Evolutionary conservation across 1,139 yeast genomes (phyloP).

Genomic region (Protomyces pachydermus): DNA sequence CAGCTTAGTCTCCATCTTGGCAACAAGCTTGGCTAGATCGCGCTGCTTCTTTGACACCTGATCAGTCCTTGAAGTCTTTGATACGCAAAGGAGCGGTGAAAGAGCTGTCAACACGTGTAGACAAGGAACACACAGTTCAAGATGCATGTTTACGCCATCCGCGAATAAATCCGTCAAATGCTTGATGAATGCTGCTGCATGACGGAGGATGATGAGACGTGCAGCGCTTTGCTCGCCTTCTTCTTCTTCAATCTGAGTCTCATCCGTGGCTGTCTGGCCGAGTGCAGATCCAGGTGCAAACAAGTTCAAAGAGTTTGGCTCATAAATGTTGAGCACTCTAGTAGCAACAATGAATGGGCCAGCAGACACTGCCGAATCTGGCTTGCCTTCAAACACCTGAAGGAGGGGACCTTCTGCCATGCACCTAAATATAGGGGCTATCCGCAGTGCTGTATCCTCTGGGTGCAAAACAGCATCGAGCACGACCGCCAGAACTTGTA

Average conservation of each 20-base stretch:
- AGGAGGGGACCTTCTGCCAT: not conserved
- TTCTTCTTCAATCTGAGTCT: not conserved
- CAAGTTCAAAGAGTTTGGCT: not conserved
- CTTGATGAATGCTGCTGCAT: not conserved
- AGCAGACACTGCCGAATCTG: not conserved
- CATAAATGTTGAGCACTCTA: not conserved
- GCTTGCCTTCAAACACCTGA: not conserved
- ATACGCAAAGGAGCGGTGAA: not conserved
- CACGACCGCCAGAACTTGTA: not conserved
- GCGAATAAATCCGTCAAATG: not conserved
- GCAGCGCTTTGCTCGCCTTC: not conserved
- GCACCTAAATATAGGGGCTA: not conserved
- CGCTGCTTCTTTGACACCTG: not conserved
- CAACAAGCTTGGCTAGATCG: not conserved
- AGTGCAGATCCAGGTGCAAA: not conserved
- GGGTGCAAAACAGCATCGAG: not conserved
- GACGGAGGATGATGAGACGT: not conserved
- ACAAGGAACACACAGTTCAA: not conserved
- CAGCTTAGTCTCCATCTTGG: not conserved
- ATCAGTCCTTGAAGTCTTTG: too few relatives aligned
- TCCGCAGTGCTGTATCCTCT: not conserved
- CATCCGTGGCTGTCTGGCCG: not conserved
- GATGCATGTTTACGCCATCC: not conserved
- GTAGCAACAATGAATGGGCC: not conserved
- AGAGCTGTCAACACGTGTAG: not conserved